These are phyloP conservation scores for Yamadazyma akitaensis DNA, from an alignment of 805 yeast species.

Conservation along the genomic window DNA sequence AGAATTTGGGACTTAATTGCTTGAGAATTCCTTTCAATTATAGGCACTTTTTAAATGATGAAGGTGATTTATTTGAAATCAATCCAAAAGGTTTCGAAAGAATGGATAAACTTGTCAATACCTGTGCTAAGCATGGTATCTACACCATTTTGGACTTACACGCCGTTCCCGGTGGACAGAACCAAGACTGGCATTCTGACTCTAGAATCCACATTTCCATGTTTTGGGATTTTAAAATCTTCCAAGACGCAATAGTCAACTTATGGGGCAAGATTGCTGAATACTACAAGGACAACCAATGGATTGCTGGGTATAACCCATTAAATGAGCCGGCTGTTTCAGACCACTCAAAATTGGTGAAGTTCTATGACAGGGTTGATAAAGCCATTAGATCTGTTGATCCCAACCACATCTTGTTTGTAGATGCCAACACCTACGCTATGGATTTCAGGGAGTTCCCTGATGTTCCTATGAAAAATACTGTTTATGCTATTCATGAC, in stretches of 20 bases:
- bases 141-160: constrained; percentile 50
- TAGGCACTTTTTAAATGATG: constrained; percentile 46
- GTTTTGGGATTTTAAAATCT: constrained; percentile 48
- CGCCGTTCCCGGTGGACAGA: constrained; percentile 52
- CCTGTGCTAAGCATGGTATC: constrained; percentile 45
- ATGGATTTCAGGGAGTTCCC: constrained; percentile 50
- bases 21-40: constrained; percentile 52
- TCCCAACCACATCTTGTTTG: constrained; percentile 46
- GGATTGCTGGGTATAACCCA: constrained; percentile 56
- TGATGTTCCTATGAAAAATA: constrained; percentile 37
- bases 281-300: constrained; percentile 43
- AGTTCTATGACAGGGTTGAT: constrained; percentile 38
- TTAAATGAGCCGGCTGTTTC: constrained; percentile 51
- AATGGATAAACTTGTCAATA: constrained; percentile 41
- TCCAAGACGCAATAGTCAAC: constrained; percentile 45
- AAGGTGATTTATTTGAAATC: constrained; percentile 41
- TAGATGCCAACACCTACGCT: constrained; percentile 52
- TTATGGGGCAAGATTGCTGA: constrained; percentile 46
- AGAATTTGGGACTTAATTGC: constrained; percentile 41
- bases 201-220: constrained; percentile 44
- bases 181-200: constrained; percentile 54
- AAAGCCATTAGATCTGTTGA: constrained; percentile 42
- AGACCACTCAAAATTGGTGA: constrained; percentile 38
- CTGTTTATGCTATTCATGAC: constrained; percentile 52
- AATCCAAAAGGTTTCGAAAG: constrained; percentile 44